Base-by-base conservation (phyloP, 306 rosid species). In the Phaseolus lunatus region DNA sequence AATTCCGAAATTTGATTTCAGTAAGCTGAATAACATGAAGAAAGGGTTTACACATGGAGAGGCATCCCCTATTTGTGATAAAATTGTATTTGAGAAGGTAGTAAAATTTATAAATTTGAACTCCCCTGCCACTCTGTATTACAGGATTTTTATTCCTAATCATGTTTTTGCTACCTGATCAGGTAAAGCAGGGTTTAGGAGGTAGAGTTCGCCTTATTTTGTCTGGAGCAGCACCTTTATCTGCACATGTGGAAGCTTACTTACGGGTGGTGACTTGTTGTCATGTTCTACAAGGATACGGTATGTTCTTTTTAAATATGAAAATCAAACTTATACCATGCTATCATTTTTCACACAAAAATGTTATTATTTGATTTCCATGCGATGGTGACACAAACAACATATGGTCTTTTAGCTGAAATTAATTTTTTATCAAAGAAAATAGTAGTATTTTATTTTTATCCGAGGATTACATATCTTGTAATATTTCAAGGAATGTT, bases 271-370 rank as follows among this genome's bases (percentile, higher is more conserved):
- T 95, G 80, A 29, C 97, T 5, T 95, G 99, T 81, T 80, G 96
- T 75, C 96, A 95, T 80, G 97, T 95, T 84, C 75, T 95, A 57
- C 99, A 95, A 84, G 99, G 99, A 92, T 95, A 95, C 73, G 99
- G 99, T 95, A 86, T 68, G 80, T 58, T 58, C 73, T 33, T 81
- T 66, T 75, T 82, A 53, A 26, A 18, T 71, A 48, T 71, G 50
- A 58, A 71, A 74, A 37, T 20, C 65, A n/a, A 48, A 68, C 15
- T 67, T 48, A 3, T 9, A 74, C 57, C 44, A 12, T 74, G 76
- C 18, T 18, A 35, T 67, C 37, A 16, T 12, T 54, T 62, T 37
- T 18, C 13, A 49, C n/a, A 13, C 24, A 54, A 52, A 56, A 50
- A 50, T 39, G 20, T 15, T 37, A 31, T 27, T 47, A 52, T 76